These are phyloP conservation scores for Phytophthora sojae DNA, from an alignment of 352 stramenopile genomes.

Conservation along the genomic window DNA sequence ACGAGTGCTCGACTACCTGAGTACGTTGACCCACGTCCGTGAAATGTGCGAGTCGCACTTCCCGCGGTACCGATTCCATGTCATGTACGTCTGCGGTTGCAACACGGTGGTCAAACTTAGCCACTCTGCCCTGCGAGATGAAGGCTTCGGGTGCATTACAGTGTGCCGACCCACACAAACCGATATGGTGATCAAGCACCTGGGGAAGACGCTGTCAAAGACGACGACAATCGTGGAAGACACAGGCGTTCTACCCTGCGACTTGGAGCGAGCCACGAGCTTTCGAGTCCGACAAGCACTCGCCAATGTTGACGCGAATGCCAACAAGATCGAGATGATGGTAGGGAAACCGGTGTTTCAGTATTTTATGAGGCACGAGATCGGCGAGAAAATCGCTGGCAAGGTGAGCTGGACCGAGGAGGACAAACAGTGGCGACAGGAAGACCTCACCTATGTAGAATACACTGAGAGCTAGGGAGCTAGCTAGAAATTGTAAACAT, in stretches of 20 bases:
- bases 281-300: slow-evolving; percentile 71
- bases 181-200: slow-evolving; percentile 75
- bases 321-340: slow-evolving; percentile 66
- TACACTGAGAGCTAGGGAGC: slow-evolving; percentile 65
- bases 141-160: slow-evolving; percentile 76
- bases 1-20: slow-evolving; percentile 80
- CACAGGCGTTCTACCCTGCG: slow-evolving; percentile 67
- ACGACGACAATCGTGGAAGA: slow-evolving; percentile 77
- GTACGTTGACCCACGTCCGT: slow-evolving; percentile 71
- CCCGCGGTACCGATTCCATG: slow-evolving; percentile 61
- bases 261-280: slow-evolving; percentile 72
- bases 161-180: slow-evolving; percentile 74
- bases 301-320: slow-evolving; percentile 35
- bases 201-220: slow-evolving; percentile 66
- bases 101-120: slow-evolving; percentile 86
- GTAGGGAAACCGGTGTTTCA: slow-evolving; percentile 71
- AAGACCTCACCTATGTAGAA: slow-evolving; percentile 78
- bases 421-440: slow-evolving; percentile 67
- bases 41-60: slow-evolving; percentile 84
- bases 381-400: slow-evolving; percentile 65
- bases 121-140: slow-evolving; percentile 67
- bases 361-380: slow-evolving; percentile 67
- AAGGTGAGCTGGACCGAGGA: slow-evolving; percentile 67
- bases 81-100: slow-evolving; percentile 83
- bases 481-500: not conserved